These are phyloP conservation scores for Kuraishia ogatae DNA, from an alignment of 805 yeast species.

Conservation along the genomic window DNA sequence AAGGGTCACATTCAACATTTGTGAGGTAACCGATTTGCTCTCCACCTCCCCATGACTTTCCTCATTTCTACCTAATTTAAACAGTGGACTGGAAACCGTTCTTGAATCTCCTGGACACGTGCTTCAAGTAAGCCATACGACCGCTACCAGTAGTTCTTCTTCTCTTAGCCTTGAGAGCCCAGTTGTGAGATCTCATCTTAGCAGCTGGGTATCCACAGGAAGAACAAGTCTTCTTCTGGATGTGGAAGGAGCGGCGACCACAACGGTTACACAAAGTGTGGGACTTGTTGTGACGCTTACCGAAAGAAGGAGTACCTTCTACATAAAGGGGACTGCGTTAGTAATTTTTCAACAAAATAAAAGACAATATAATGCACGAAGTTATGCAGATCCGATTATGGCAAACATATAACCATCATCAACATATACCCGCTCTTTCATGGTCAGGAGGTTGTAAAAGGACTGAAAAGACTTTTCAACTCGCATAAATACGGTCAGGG, in stretches of 20 bases:
- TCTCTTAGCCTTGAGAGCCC: constrained; percentile 99
- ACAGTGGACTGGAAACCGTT: constrained; percentile 85
- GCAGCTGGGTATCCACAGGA: constrained; percentile 99
- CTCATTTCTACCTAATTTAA: constrained; percentile 1
- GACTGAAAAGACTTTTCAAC: no score
- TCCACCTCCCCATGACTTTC: not conserved
- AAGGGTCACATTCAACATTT: not conserved
- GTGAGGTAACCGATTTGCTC: not conserved
- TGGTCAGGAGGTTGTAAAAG: no score
- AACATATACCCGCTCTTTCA: no score
- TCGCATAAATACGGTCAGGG: no score
- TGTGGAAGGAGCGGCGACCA: constrained; percentile 98
- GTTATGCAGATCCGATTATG: no score
- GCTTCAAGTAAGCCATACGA: constrained; percentile 97
- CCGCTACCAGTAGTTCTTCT: constrained; percentile 99
- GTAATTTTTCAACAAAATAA: not conserved
- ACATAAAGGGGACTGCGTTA: constrained; percentile 9
- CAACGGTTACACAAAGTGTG: constrained; percentile 99
- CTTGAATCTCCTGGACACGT: constrained; percentile 96
- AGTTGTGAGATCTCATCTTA: constrained; percentile 97
- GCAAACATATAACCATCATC: no score
- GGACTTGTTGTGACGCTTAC: constrained; percentile 99
- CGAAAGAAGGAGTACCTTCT: constrained; percentile 99
- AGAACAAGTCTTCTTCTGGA: constrained; percentile 98
- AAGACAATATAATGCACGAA: no score